Base-by-base conservation (phyloP, 108 stramenopile species). In the Skeletonema marinoi region DNA sequence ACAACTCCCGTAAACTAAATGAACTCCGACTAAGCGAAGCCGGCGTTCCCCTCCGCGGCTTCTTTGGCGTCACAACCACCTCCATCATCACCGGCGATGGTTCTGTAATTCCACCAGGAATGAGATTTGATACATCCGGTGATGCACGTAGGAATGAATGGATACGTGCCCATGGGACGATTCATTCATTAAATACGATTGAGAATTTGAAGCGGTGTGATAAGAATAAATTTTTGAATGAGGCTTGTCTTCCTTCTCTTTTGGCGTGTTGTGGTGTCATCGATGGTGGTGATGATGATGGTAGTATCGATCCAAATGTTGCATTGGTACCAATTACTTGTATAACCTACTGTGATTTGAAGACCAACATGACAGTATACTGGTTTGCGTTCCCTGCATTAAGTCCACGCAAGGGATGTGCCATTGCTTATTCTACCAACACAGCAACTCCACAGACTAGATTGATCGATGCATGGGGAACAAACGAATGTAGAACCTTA, bases 381-480 rank as follows among this genome's bases (percentile, higher is more conserved):
- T 96, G 95, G 92, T 93, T 92, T 81, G 95, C 91, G 0, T 87
- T 93, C 75, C 95, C 95, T 12, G 85, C 91, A 3, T 66, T 96
- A 60, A n/a, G 73, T 25, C 68, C 69, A 3, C 60, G 68, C n/a
- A 36, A 70, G 31, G 78, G 78, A n/a, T 61, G 78, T 39, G 75
- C 67, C 1, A 68, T 71, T 42, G 54, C 65, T 31, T 83, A 83
- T 35, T 77, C 82, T 12, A 29, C 32, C n/a, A 31, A 33, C 68
- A 13, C 32, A 59, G 58, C 44, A 60, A 31, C 65, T 11, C 56
- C 50, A 12, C 80, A 82, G 48, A 54, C 29, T 25, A 29, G 35
- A 51, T 5, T 82, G 21, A 38, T 78, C 0, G 74, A 86, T 51
- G 74, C 46, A 17, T 79, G 74, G 78, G 78, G 66, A n/a, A 10